Evolutionary conservation across 2,329 filamentous ascomycete species (phyloP).

Genomic region (Epichloe typhina): DNA sequence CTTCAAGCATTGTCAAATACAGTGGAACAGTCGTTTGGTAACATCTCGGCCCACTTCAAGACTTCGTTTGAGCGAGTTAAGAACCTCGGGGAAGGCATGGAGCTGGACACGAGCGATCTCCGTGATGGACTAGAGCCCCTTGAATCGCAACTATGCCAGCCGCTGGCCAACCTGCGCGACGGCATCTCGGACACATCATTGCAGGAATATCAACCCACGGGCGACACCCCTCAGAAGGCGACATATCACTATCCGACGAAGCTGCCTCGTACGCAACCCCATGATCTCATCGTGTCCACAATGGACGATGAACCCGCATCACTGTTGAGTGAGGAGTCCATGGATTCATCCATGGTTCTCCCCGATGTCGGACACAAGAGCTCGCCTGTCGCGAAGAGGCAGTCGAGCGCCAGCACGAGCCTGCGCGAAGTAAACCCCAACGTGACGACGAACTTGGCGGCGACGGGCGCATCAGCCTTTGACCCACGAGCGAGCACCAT

Average conservation of each 20-base stretch:
- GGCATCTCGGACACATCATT: conserved; percentile 53
- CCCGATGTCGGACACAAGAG: conserved; percentile 12
- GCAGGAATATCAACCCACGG: conserved; percentile 73
- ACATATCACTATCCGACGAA: conserved; percentile 69
- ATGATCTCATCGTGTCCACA: conserved; percentile 30
- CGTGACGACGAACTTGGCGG: conserved; percentile 27
- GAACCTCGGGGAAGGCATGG: conserved; percentile 55
- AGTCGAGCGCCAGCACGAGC: conserved; percentile 24
- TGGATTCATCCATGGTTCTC: conserved; percentile 25
- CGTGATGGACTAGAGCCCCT: conserved; percentile 50
- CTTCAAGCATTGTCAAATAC: conserved; percentile 52
- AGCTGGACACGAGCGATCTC: conserved; percentile 43
- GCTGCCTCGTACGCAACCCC: conserved; percentile 57
- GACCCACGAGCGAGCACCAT: conserved; percentile 30
- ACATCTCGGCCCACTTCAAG: conserved; percentile 57
- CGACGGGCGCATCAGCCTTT: conserved; percentile 24
- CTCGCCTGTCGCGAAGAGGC: conserved; percentile 11
- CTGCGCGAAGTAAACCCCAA: conserved; percentile 45
- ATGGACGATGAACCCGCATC: conserved; percentile 18
- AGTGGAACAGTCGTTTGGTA: conserved; percentile 60
- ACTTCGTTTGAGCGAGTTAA: conserved; percentile 55
- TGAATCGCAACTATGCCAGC: conserved; percentile 45
- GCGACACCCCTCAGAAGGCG: conserved; percentile 69
- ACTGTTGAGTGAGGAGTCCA: not conserved
- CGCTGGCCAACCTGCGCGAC: conserved; percentile 57